Conservation (phyloP, 1,139 yeast genomes). For the Candida dubliniensis region DNA sequence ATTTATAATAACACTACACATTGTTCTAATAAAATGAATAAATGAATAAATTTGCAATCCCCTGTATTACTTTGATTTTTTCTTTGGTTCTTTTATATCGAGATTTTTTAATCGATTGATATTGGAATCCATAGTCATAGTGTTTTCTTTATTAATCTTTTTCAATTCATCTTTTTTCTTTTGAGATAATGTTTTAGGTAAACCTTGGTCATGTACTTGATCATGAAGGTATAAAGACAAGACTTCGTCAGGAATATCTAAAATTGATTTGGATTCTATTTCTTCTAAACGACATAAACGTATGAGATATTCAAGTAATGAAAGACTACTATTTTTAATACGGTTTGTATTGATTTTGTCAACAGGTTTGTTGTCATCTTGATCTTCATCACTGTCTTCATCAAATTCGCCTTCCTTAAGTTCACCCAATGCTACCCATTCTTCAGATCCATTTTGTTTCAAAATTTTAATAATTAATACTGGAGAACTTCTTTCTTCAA, state of each 20-base stretch:
- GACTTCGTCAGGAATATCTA: constrained; percentile 66
- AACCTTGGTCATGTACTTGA: constrained; percentile 44
- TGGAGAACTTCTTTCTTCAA: constrained; percentile 67
- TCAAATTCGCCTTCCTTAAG: constrained; percentile 29
- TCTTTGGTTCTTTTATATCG: constrained; percentile 17
- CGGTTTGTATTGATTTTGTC: constrained; percentile 15
- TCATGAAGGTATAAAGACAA: constrained; percentile 63
- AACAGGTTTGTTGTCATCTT: constrained; percentile 15
- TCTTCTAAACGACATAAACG: constrained; percentile 64
- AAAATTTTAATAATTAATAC: constrained; percentile 59
- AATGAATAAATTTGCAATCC: constrained; percentile 1
- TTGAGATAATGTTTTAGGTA: constrained; percentile 22
- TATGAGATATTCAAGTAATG: constrained; percentile 65
- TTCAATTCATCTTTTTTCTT: constrained; percentile 16
- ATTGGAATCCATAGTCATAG: constrained; percentile 34
- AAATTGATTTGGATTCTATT: constrained; percentile 56
- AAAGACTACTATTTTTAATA: constrained; percentile 34
- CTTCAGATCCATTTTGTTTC: constrained; percentile 30
- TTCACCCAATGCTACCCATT: constrained; percentile 58
- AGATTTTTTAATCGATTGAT: constrained; percentile 35
- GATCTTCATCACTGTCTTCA: constrained; percentile 29
- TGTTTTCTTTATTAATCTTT: constrained; percentile 19
- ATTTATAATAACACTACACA: constrained; percentile 4
- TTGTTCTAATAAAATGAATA: neutral
- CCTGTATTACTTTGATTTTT: neutral